Base-by-base conservation (phyloP, 495 filamentous ascomycete genomes). In the Friedmanniomyces simplex region DNA sequence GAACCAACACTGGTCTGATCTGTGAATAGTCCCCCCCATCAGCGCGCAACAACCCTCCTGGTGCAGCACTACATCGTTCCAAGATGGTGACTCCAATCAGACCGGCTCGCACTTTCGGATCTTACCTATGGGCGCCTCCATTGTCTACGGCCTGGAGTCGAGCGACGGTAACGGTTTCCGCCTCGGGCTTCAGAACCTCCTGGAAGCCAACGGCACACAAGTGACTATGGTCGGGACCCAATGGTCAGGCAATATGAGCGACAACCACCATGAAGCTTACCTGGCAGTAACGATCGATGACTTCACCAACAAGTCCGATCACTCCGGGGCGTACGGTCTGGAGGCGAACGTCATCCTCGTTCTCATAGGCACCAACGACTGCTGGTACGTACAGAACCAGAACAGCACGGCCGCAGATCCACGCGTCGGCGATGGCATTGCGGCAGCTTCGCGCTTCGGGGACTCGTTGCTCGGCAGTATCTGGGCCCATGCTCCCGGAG, bases 281-380 rank as follows among this genome's bases (percentile, higher is more conserved):
- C 32, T 4, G n/a, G 51, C 25, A 20, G 34, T 39, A 6, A 54
- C 51, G 5, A 42, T 54, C 32, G 51, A 37, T 12, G 28, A 41
- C 7, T 54, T 8, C 51, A 41, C 43, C 32, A 54, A 54, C 51
- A 42, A 39, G 8, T 39, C 51, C 32, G 6, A 20, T 11, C 28
- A 54, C 32, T 54, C 32, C 30, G 51, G 51, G 25, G 32, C 32
- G 6, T 54, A 54, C 51, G 51, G 12, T 13, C 7, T 54, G 30
- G 51, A 20, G 6, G 13, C 51, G 7, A 37, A 54, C 32, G 51
- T 54, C 28, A 13, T 42, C 14, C 6, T 41, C 16, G 28, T 54
- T 21, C 51, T 54, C 7, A 42, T 54, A 24, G 51, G 51, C 16
- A 54, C 51, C 16, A 54, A 54, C 21, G 51, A 54, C 32, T 54